These are phyloP conservation scores for Zygotorulaspora mrakii DNA, from an alignment of 1,139 yeast genomes.

Conservation along the genomic window DNA sequence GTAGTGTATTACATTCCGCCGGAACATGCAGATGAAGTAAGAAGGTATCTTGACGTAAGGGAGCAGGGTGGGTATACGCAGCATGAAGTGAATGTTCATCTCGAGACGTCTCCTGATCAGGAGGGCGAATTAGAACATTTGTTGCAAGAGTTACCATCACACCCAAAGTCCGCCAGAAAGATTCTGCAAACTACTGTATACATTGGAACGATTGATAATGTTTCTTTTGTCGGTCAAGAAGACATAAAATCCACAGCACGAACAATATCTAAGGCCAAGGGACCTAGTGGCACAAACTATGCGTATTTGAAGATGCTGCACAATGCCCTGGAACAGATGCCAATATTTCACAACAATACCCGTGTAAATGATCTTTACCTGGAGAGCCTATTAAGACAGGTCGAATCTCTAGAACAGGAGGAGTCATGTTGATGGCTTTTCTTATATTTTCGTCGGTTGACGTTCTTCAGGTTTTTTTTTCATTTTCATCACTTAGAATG, in stretches of 20 bases:
- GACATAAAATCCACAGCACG: conserved; percentile 52
- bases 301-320: conserved; percentile 63
- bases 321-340: conserved; percentile 45
- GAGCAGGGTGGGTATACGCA: conserved; percentile 87
- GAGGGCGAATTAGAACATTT: conserved; percentile 28
- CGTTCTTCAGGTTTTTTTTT: too few species aligned
- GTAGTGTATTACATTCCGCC: conserved; percentile 81
- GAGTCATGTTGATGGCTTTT: too few species aligned
- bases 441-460: too few species aligned
- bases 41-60: conserved; percentile 67
- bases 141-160: conserved; percentile 32
- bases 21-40: conserved; percentile 56
- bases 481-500: too few species aligned
- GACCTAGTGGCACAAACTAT: conserved; percentile 78
- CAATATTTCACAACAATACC: conserved; percentile 4
- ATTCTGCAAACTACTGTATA: conserved; percentile 64
- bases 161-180: conserved; percentile 40
- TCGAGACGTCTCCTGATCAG: conserved; percentile 38
- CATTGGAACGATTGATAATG: conserved; percentile 78
- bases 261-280: conserved; percentile 53
- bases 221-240: conserved; percentile 83
- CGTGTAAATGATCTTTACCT: conserved; percentile 8
- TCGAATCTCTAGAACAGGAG: too few species aligned
- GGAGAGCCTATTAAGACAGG: conserved; percentile 5
- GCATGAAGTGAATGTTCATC: conserved; percentile 63